phyloP scores from a whole-genome alignment of 371 early-diverging fungal species.

The Mortierella sp. region DNA sequence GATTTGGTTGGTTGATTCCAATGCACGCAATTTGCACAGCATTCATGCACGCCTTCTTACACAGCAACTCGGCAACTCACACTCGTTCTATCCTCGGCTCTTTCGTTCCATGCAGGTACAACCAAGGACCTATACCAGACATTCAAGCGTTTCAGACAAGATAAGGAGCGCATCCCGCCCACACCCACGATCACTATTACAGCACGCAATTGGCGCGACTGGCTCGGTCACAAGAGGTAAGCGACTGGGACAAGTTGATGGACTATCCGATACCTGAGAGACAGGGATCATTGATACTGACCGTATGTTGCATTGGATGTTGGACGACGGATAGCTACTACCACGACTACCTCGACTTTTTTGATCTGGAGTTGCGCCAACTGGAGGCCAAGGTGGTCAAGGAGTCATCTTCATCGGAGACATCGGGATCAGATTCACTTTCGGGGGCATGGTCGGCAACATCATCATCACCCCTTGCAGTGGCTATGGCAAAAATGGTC shows the following conservation, averaged over 20 bases:
- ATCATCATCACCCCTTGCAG: constrained; percentile 6
- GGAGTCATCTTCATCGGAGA: constrained; percentile 5
- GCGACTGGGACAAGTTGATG: neutral
- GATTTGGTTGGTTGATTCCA: neutral
- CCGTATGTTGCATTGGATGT: too few species aligned
- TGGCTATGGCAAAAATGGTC: constrained; percentile 25
- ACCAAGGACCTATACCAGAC: constrained; percentile 36
- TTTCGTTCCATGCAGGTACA: too few species aligned
- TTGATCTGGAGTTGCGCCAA: constrained; percentile 34
- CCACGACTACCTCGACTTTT: constrained; percentile 51
- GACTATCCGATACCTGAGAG: neutral
- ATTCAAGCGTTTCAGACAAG: constrained; percentile 38
- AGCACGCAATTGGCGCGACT: constrained; percentile 45
- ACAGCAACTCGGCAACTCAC: neutral
- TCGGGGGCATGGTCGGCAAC: constrained; percentile 18
- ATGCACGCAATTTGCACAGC: neutral
- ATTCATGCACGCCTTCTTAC: neutral
- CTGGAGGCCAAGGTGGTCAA: constrained; percentile 13
- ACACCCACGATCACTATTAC: constrained; percentile 44
- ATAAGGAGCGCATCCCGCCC: constrained; percentile 49
- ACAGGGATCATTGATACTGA: too few species aligned
- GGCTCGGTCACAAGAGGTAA: constrained; percentile 48
- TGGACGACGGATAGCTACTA: constrained; percentile 20
- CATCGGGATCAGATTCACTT: constrained; percentile 3
- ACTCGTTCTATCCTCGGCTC: too few species aligned